Percentiles rank a stretch among this genome's conserved stretches.
Conservation (phyloP, 352 stramenopile genomes). For the Phytophthora multivora region DNA sequence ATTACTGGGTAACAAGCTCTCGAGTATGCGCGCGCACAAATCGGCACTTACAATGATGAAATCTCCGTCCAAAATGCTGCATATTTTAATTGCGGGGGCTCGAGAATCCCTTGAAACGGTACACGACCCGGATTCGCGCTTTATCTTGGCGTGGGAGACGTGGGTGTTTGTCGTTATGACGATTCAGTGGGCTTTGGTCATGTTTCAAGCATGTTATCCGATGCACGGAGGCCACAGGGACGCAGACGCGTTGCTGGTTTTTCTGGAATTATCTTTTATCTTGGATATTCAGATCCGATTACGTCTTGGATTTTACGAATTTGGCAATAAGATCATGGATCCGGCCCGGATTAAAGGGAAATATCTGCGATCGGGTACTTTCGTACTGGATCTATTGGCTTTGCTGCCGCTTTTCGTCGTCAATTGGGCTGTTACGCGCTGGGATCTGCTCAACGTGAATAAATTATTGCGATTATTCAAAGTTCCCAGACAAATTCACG, state of each 20-base stretch:
- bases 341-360: conserved; percentile 30
- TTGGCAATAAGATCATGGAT: conserved; percentile 75
- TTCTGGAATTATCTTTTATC: conserved; percentile 54
- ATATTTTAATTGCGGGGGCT: neutral
- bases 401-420: conserved; percentile 58
- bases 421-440: conserved; percentile 49
- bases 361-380: conserved; percentile 53
- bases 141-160: conserved; percentile 62
- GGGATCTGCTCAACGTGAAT: conserved; percentile 63
- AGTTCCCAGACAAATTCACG: conserved; percentile 53
- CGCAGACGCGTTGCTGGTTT: conserved; percentile 32
- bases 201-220: conserved; percentile 55
- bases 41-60: neutral
- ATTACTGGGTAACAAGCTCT: conserved; percentile 41
- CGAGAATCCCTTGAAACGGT: conserved; percentile 1
- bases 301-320: conserved; percentile 63
- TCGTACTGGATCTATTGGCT: conserved; percentile 52
- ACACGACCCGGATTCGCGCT: conserved; percentile 53
- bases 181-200: conserved; percentile 47
- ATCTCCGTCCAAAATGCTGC: neutral
- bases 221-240: neutral
- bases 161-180: conserved; percentile 67
- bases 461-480: conserved; percentile 64
- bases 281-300: conserved; percentile 61
- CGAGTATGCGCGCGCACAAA: conserved; percentile 7